phyloP scores from a whole-genome alignment of 352 stramenopile species.

The Phytopythium chamaehyphon region DNA sequence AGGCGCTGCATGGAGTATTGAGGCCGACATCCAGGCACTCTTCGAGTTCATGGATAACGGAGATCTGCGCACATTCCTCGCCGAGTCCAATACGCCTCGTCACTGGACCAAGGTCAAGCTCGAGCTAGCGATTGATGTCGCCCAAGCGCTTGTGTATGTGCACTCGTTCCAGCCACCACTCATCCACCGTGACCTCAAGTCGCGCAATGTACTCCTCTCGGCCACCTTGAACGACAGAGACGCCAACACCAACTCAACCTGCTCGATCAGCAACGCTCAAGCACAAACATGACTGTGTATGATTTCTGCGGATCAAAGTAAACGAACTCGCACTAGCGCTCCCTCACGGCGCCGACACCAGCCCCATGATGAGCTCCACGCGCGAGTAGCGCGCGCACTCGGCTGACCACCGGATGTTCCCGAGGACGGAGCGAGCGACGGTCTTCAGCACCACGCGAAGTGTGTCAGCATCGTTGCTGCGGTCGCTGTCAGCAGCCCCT shows the following conservation, averaged over 20 bases:
- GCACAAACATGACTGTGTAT: no score
- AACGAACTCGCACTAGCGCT: no score
- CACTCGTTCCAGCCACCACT: conserved; percentile 23
- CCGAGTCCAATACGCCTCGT: conserved; percentile 8
- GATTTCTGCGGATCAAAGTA: no score
- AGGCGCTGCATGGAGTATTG: conserved; percentile 40
- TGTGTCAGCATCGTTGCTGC: neutral
- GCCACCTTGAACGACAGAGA: conserved; percentile 3
- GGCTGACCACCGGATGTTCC: conserved; percentile 5
- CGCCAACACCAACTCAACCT: no score
- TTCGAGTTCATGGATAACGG: conserved; percentile 58
- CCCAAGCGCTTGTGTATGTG: conserved; percentile 29
- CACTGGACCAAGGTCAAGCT: conserved; percentile 26
- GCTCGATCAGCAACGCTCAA: no score
- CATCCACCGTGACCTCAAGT: conserved; percentile 19
- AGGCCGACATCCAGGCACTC: conserved; percentile 39
- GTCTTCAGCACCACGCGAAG: conserved; percentile 1
- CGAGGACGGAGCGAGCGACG: conserved; percentile 1
- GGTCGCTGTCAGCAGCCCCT: neutral
- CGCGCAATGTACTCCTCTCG: conserved; percentile 21
- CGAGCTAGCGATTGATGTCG: conserved; percentile 12
- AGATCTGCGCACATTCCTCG: conserved; percentile 35
- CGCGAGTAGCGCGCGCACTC: conserved; percentile 6
- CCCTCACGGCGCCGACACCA: neutral
- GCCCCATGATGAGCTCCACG: neutral